phyloP scores from a whole-genome alignment of 345 rosid species.

The Aquilaria yunnanensis region DNA sequence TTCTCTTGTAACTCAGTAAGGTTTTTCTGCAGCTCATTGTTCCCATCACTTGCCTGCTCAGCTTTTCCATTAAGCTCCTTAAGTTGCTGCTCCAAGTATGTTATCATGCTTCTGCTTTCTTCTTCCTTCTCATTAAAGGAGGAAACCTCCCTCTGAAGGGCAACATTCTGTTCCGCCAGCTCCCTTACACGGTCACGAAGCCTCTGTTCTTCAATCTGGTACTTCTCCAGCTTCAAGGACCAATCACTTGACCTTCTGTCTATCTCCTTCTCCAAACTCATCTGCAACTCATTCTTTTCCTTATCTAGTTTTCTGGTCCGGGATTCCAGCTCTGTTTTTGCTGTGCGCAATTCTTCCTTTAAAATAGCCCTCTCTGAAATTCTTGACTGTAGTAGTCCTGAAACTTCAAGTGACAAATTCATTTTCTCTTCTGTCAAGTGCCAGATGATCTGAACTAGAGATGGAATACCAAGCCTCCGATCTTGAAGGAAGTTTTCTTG shows the following conservation, averaged over 20 bases:
- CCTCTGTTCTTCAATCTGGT: slow-evolving; percentile 79
- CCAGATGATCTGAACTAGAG: slow-evolving; percentile 51
- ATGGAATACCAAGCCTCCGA: slow-evolving; percentile 52
- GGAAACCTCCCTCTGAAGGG: slow-evolving; percentile 83
- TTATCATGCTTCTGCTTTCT: slow-evolving; percentile 50
- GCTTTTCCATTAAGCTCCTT: slow-evolving; percentile 44
- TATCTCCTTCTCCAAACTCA: slow-evolving; percentile 82
- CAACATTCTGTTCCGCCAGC: slow-evolving; percentile 94
- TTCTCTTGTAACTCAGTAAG: slow-evolving; percentile 55
- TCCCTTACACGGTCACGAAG: slow-evolving; percentile 92
- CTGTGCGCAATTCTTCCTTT: slow-evolving; percentile 53
- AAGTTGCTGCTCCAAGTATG: slow-evolving; percentile 53
- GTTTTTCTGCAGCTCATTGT: slow-evolving; percentile 38
- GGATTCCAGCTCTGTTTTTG: slow-evolving; percentile 53
- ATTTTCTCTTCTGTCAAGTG: slow-evolving; percentile 59
- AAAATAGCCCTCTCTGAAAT: slow-evolving; percentile 57
- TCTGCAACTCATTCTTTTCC: slow-evolving; percentile 76
- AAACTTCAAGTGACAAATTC: slow-evolving; percentile 69
- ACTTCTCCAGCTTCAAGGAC: slow-evolving; percentile 80
- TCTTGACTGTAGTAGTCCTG: slow-evolving; percentile 51
- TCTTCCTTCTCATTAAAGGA: slow-evolving; percentile 60
- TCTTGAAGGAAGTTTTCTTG: slow-evolving; percentile 50
- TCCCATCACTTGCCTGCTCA: slow-evolving; percentile 49
- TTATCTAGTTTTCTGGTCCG: slow-evolving; percentile 53
- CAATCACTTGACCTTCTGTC: slow-evolving; percentile 97